Evolutionary conservation across 805 yeast species (phyloP).

Genomic region (Candida ficus): DNA sequence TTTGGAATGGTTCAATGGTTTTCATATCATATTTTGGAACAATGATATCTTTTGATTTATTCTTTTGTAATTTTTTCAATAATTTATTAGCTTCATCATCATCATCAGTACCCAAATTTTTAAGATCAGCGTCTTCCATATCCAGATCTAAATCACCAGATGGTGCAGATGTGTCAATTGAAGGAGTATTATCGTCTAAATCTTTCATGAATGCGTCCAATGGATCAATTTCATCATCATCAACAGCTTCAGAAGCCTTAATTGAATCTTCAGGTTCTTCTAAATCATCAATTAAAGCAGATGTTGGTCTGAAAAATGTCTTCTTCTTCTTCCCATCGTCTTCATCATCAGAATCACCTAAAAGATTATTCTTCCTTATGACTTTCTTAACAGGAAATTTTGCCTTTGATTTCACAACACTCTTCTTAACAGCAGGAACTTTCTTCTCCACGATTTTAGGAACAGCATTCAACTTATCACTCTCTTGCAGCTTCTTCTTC

Average conservation of each 20-base stretch:
- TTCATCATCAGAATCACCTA: constrained; percentile 29
- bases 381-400: constrained; percentile 1
- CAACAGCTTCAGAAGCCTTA: constrained; percentile 8
- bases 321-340: constrained; percentile 16
- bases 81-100: constrained; percentile 31
- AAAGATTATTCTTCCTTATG: constrained; percentile 14
- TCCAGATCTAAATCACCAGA: constrained; percentile 20
- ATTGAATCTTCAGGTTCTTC: constrained; percentile 3
- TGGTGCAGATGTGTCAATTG: not conserved
- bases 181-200: constrained; percentile 8
- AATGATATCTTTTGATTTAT: constrained; percentile 43
- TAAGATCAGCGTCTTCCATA: constrained; percentile 27
- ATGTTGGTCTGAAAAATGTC: constrained; percentile 19
- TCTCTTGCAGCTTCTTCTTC: constrained; percentile 20
- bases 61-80: constrained; percentile 39
- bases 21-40: constrained; percentile 29
- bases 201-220: constrained; percentile 41
- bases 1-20: constrained; percentile 50
- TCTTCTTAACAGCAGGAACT: not conserved
- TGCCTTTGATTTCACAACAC: not conserved
- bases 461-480: constrained; percentile 9
- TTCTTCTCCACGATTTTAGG: not conserved
- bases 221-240: constrained; percentile 36
- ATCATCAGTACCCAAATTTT: too few species aligned
- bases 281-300: constrained; percentile 2